Evolutionary conservation across 352 stramenopile genomes (phyloP).

Genomic region (Phytophthora citrophthora): DNA sequence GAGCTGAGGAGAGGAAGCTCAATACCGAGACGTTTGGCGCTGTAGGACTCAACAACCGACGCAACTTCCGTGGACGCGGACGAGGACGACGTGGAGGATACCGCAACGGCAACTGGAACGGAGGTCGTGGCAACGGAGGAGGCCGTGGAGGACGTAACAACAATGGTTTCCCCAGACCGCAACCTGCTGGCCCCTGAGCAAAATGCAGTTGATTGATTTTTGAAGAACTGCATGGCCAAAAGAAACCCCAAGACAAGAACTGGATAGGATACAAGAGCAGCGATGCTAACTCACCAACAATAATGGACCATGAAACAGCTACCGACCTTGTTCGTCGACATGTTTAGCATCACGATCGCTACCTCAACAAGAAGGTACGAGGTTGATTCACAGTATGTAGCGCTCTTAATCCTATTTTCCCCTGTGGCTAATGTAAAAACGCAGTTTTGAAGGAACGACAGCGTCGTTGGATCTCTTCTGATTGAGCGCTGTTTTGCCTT

Average conservation of each 20-base stretch:
- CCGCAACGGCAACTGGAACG: constrained; percentile 44
- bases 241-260: constrained; percentile 8
- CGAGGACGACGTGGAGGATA: constrained; percentile 50
- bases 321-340: neutral
- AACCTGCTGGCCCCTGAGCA: constrained; percentile 25
- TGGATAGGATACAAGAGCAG: constrained; percentile 20
- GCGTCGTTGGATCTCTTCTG: neutral
- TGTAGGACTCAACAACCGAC: constrained; percentile 86
- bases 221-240: constrained; percentile 1
- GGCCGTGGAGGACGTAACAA: constrained; percentile 33
- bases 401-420: neutral
- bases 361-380: neutral
- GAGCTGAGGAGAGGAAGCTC: constrained; percentile 82
- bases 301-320: constrained; percentile 24
- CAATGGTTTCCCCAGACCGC: constrained; percentile 25
- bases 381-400: neutral
- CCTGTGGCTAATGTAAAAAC: constrained; percentile 2
- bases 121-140: constrained; percentile 32
- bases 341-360: neutral
- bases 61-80: constrained; percentile 73
- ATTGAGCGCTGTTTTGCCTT: neutral
- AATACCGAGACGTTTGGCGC: constrained; percentile 92
- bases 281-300: constrained; percentile 11
- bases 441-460: neutral
- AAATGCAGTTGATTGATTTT: constrained; percentile 5